phyloP scores from a whole-genome alignment of 23 red algal species.

The Chondrus crispus region DNA sequence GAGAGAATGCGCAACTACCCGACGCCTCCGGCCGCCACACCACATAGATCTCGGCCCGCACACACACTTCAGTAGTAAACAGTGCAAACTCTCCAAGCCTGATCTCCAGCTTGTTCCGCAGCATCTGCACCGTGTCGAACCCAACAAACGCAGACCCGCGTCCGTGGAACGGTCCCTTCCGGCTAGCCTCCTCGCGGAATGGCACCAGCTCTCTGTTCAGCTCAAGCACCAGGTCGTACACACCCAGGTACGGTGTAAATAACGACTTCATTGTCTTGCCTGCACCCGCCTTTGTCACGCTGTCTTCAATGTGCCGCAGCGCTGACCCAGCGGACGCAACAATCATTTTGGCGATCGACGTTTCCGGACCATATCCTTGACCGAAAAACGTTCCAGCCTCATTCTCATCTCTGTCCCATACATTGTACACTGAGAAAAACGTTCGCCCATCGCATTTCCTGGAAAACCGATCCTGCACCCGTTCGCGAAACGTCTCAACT shows the following conservation, averaged over 20 bases:
- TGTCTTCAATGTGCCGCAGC: constrained; percentile 5
- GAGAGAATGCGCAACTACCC: constrained; percentile 10
- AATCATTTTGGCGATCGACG: not conserved
- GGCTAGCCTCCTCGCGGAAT: not conserved
- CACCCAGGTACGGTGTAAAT: constrained; percentile 13
- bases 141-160: constrained; percentile 23
- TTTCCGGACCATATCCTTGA: not conserved
- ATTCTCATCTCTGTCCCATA: constrained; percentile 1
- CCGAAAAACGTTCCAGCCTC: constrained; percentile 14
- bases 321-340: not conserved
- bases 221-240: constrained; percentile 19
- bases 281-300: not conserved
- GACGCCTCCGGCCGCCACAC: constrained; percentile 46
- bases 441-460: not conserved
- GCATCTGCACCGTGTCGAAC: constrained; percentile 14
- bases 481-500: not conserved
- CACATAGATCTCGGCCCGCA: constrained; percentile 10
- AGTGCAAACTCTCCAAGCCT: constrained; percentile 35
- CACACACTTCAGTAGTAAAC: constrained; percentile 35
- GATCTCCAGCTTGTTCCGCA: constrained; percentile 9
- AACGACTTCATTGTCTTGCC: not conserved
- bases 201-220: constrained; percentile 12
- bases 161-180: not conserved
- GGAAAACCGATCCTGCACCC: not conserved
- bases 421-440: not conserved